A percentile compares a stretch with the other conserved stretches of the same genome.
Evolutionary conservation across 345 rosid species (phyloP).

Genomic region (Salix viminalis): DNA sequence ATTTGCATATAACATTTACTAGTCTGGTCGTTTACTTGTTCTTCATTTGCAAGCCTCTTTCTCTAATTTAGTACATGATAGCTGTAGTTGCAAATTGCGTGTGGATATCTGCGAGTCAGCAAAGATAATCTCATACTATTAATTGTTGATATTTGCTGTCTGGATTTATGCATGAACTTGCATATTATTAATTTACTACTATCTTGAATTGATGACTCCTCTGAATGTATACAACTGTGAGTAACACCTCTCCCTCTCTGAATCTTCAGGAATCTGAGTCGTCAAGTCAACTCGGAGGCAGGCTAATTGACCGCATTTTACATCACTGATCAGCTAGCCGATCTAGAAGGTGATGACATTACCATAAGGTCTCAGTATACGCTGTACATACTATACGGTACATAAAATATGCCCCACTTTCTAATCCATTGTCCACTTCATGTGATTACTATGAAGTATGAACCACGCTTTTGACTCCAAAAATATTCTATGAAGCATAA

Average conservation of each 20-base stretch:
- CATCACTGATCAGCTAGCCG: too few relatives aligned
- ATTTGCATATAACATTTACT: background rate
- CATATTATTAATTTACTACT: background rate
- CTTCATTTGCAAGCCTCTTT: background rate
- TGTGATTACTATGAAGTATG: background rate
- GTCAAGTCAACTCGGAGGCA: constrained; percentile 10
- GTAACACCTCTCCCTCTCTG: too few relatives aligned
- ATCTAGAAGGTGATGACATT: background rate
- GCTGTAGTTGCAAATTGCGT: background rate
- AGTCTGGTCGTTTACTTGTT: too few relatives aligned
- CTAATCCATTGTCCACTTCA: background rate
- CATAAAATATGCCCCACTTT: background rate
- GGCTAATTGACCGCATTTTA: constrained; percentile 3
- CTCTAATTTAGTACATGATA: background rate
- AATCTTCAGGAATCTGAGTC: constrained; percentile 12
- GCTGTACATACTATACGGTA: background rate
- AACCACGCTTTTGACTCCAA: background rate
- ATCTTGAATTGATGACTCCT: background rate
- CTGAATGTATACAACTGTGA: background rate
- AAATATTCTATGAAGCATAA: background rate
- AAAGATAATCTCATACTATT: background rate
- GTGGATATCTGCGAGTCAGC: background rate
- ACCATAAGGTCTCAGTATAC: background rate
- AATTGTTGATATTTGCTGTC: background rate
- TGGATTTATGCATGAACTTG: background rate